Conservation (phyloP, 2,329 filamentous ascomycete genomes). For the Trichoderma sp. region DNA sequence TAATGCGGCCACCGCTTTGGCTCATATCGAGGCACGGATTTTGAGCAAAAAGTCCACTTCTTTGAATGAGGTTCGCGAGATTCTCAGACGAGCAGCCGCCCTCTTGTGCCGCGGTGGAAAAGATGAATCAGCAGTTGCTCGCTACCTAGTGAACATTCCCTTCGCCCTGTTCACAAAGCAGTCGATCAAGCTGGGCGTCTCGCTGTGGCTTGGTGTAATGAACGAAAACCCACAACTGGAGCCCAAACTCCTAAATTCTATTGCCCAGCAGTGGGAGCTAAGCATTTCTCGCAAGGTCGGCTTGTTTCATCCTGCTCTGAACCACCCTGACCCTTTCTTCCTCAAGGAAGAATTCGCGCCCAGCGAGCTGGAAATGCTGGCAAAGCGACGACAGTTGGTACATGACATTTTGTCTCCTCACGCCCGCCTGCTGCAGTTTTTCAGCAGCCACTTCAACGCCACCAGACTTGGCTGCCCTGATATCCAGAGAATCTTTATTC, state of each 20-base stretch:
- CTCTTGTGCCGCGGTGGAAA: constrained; percentile 75
- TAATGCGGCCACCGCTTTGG: constrained; percentile 63
- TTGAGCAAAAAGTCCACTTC: constrained; percentile 66
- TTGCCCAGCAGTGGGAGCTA: constrained; percentile 86
- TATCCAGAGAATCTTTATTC: constrained; percentile 75
- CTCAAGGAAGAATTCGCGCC: constrained; percentile 89
- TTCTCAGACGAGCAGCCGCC: constrained; percentile 79
- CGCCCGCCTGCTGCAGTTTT: constrained; percentile 78
- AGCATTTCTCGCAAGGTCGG: constrained; percentile 76
- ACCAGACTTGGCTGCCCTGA: constrained; percentile 81
- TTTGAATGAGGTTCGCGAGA: constrained; percentile 73
- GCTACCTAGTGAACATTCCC: constrained; percentile 87
- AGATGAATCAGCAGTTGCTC: constrained; percentile 75
- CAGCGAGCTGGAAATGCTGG: constrained; percentile 72
- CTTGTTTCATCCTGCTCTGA: constrained; percentile 72
- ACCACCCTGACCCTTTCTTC: constrained; percentile 84
- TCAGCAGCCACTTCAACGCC: constrained; percentile 92
- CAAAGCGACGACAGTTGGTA: constrained; percentile 72
- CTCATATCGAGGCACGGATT: constrained; percentile 70
- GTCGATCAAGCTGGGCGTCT: constrained; percentile 92
- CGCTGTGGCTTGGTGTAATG: constrained; percentile 93
- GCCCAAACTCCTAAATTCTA: constrained; percentile 78
- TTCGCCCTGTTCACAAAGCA: constrained; percentile 93
- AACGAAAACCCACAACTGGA: constrained; percentile 92
- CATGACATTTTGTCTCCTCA: constrained; percentile 86